Conservation (phyloP, 148 eudicot genomes). For the Fagopyrum esculentum region DNA sequence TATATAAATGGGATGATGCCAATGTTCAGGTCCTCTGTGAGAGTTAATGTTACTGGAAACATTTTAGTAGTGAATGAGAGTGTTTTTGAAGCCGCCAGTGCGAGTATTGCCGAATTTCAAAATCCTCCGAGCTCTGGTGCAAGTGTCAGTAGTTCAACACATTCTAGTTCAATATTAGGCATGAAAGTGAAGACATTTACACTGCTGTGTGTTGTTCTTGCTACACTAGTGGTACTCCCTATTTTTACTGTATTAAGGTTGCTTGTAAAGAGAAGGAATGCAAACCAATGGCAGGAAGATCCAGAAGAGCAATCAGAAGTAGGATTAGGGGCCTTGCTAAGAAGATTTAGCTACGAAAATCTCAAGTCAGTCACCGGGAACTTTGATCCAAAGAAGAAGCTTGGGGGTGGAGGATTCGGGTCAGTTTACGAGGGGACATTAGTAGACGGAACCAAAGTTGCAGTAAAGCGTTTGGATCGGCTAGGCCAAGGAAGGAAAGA, state of each 20-base stretch:
- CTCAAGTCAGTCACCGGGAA: neutral
- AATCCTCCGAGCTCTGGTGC: neutral
- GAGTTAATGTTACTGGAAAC: neutral
- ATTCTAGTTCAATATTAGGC: neutral
- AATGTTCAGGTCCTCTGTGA: neutral
- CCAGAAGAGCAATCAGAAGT: no score
- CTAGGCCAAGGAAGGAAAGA: neutral
- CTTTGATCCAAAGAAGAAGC: neutral
- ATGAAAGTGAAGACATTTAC: neutral
- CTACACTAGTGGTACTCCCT: neutral
- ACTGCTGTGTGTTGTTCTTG: neutral
- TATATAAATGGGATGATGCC: neutral
- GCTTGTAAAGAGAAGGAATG: neutral
- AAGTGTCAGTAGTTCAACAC: neutral
- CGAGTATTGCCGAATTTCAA: neutral
- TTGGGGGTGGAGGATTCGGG: neutral
- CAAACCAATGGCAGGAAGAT: no score
- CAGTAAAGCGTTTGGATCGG: neutral
- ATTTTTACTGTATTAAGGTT: neutral
- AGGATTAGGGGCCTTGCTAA: neutral
- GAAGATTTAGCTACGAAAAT: neutral
- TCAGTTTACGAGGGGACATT: neutral
- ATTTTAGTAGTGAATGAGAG: neutral
- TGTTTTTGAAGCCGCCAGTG: neutral
- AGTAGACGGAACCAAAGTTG: neutral